These are phyloP conservation scores for Forsythia viridissima DNA, from an alignment of 257 asterid species.

Conservation along the genomic window DNA sequence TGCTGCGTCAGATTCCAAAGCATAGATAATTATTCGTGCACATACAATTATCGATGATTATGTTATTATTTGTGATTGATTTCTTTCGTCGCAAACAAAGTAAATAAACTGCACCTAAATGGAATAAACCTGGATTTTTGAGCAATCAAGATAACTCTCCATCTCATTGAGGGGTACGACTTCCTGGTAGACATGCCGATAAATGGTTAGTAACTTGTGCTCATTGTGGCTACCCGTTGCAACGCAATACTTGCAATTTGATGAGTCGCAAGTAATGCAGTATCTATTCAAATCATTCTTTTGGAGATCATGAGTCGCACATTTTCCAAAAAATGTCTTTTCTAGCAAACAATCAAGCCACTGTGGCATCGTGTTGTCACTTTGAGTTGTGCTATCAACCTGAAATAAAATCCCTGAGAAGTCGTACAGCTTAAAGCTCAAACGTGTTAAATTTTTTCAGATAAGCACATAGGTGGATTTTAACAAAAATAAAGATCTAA, in stretches of 20 bases:
- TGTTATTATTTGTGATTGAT: too few species aligned
- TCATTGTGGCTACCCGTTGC: conserved; percentile 17
- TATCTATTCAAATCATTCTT: conserved; percentile 44
- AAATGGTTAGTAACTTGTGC: conserved; percentile 38
- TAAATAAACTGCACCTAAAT: too few species aligned
- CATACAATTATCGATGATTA: too few species aligned
- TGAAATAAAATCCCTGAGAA: background rate
- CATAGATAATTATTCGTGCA: too few species aligned
- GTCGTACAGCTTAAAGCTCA: too few species aligned
- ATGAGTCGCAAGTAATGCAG: conserved; percentile 36
- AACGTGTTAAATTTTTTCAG: too few species aligned
- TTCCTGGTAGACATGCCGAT: conserved; percentile 50
- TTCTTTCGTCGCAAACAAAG: too few species aligned
- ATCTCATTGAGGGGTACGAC: conserved; percentile 41
- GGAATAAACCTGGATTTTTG: background rate
- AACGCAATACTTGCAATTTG: conserved; percentile 41
- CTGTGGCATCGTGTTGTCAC: conserved; percentile 6
- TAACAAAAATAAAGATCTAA: too few species aligned
- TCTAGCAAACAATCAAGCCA: conserved; percentile 38
- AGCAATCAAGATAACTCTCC: conserved; percentile 33
- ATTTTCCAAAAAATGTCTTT: conserved; percentile 40
- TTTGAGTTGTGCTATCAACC: background rate
- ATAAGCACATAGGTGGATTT: too few species aligned
- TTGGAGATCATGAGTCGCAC: conserved; percentile 25
- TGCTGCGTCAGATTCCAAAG: too few species aligned